Conservation (phyloP, 495 filamentous ascomycete genomes). For the Hypoxylon rickii region DNA sequence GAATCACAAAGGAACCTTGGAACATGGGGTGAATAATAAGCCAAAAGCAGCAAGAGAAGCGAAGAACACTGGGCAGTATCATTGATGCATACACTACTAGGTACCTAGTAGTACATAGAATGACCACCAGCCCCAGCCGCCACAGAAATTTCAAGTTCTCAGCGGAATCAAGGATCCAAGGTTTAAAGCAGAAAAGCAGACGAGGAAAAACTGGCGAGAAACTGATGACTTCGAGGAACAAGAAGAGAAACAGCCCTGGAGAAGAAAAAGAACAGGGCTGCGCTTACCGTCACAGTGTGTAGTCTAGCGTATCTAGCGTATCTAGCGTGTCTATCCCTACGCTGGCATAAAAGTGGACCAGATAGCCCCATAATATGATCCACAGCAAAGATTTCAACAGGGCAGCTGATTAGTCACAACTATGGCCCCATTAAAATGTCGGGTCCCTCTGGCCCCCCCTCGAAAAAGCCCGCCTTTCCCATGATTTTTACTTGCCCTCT, state of each 20-base stretch:
- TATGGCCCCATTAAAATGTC: conserved; percentile 40
- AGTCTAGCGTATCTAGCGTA: background rate
- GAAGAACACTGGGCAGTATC: conserved; percentile 2
- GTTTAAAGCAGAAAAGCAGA: too few relatives aligned
- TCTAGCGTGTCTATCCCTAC: conserved; percentile 16
- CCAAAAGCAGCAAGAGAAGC: conserved; percentile 13
- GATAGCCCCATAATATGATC: conserved; percentile 8
- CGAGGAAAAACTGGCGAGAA: too few relatives aligned
- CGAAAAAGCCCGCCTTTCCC: conserved; percentile 30
- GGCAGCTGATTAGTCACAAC: conserved; percentile 44
- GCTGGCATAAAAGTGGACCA: conserved; percentile 25
- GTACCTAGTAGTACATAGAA: background rate
- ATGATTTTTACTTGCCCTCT: conserved; percentile 39
- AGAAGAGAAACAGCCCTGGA: too few relatives aligned
- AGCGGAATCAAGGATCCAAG: conserved; percentile 9
- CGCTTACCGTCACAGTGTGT: too few relatives aligned
- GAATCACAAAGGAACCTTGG: too few relatives aligned
- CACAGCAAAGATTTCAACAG: conserved; percentile 38
- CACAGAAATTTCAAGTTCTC: conserved; percentile 25
- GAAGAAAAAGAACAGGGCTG: too few relatives aligned
- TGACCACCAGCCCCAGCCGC: conserved; percentile 32
- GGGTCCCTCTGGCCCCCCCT: conserved; percentile 31
- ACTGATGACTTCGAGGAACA: too few relatives aligned
- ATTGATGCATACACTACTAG: too few relatives aligned
- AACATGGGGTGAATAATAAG: background rate